Base-by-base conservation (phyloP, 1,139 yeast genomes). In the Meyerozyma guilliermondii region DNA sequence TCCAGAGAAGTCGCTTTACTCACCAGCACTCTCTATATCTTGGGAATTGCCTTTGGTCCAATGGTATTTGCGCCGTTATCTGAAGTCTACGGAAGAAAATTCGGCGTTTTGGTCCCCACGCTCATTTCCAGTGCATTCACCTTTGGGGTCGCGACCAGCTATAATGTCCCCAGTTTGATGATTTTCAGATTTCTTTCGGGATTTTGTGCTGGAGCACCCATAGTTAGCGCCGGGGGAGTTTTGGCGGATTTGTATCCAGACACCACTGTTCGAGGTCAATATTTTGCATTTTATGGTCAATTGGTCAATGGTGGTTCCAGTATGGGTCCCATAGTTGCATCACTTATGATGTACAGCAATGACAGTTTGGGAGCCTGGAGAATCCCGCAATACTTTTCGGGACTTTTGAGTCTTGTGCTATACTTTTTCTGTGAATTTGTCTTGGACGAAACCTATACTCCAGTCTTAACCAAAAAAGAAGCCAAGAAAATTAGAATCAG, bases 1-100 rank as follows among this genome's bases (percentile, higher is more conserved):
- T 42, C 51, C 31, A 50, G 52, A 34, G 53, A 55, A 1, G 51
- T 58, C 35, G 69, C 70, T 42, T 48, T 61, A 34, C 50, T 64
- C 50, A 63, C 78, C 48, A 54, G 68, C 45, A 47, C 69, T 3
- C 46, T 66, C 41, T 68, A 66, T 46, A 71, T 68, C 11, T 52
- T 68, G 34, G 74, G 72, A 7, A 67, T 66, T 45, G 74, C 70
- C 35, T 39, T 65, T 16, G 74, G 73, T 3, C 72, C 73, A 10
- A 57, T 68, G 63, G 47, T 66, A 11, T 63, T 63, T 41, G 60
- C 68, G 20, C 74, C 74, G 5, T 47, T 68, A 46, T 59, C 69
- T 9, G 74, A 68, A 49, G 57, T 26, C 5, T 26, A 26, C 28
- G 28, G 28, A 10, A 5, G 28, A 26, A 26, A 26, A 13, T 26